Base-by-base conservation (phyloP, 768 basidiomycete genomes). In the Russula brevipes region DNA sequence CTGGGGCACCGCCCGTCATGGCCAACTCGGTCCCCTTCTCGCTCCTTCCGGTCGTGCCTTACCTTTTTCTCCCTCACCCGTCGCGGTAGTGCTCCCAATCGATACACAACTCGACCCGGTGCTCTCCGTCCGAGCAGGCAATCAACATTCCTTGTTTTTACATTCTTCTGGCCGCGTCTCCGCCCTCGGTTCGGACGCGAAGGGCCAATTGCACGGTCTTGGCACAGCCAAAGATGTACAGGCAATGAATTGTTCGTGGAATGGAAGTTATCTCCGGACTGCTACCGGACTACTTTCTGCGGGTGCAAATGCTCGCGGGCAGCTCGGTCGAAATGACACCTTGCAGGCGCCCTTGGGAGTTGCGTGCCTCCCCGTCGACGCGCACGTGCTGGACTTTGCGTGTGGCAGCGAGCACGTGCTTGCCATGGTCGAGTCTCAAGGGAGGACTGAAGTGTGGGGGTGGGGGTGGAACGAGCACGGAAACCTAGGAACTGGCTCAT, bases 401-500 rank as follows among this genome's bases (percentile, higher is more conserved):
- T 90, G 88, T 60, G 94, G 94, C 19, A 92, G 89, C 68, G 95
- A 98, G 73, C 94, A 98, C 73, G 82, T 91, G 3, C 74, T 97
- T 5, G 51, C 51, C 33, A 9, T 72, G 69, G 59, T 55, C 66
- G 30, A 73, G 16, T 42, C 72, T 3, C 55, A 71, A 0, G 46
- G 50, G 35, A 58, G 57, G 9, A 54, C 35, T 5, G 50, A 33
- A 35, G 81, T 94, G 0, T 90, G 85, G 83, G 90, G 85, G 0
- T 97, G 95, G 91, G 96, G 96, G 0, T 98, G 96, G 95, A 98
- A 98, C 73, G 96, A 98, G 73, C 96, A 98, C 71, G 96, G 96
- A 7, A 98, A 97, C 73, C 78, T 98, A 33, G 94, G 91, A 0
- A 70, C 84, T 30, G 87, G 85, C 0, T 76, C 79, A 41, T 83